phyloP scores from a whole-genome alignment of 2,329 filamentous ascomycete species.

The Uncinocarpus reesii region DNA sequence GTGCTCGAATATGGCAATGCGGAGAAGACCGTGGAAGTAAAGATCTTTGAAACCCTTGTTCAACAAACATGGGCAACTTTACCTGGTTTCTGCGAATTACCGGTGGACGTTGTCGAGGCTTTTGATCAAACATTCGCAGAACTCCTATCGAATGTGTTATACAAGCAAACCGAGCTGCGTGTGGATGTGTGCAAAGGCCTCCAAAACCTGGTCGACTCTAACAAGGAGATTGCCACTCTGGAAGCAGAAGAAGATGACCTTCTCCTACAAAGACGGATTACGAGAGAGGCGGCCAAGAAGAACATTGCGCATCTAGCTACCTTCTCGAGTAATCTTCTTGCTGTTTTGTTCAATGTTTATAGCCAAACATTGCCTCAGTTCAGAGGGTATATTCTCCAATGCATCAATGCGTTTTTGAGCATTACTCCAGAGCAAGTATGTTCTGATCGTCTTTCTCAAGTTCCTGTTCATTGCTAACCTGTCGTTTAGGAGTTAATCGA shows the following conservation, averaged over 20 bases:
- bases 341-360: conserved; percentile 98
- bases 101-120: conserved; percentile 61
- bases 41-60: conserved; percentile 94
- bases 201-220: conserved; percentile 81
- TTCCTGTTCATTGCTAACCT: conserved; percentile 13
- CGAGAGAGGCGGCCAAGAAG: conserved; percentile 61
- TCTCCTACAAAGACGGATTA: conserved; percentile 66
- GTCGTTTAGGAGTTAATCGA: conserved; percentile 58
- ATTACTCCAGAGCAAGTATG: conserved; percentile 58
- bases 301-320: conserved; percentile 72
- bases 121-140: conserved; percentile 88
- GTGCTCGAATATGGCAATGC: conserved; percentile 70
- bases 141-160: conserved; percentile 79
- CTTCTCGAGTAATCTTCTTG: conserved; percentile 79
- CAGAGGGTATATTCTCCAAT: conserved; percentile 79
- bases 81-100: conserved; percentile 89
- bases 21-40: conserved; percentile 90
- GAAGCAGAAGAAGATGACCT: conserved; percentile 61
- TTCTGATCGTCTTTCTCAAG: conserved; percentile 2
- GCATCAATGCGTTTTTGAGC: conserved; percentile 88
- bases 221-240: conserved; percentile 65
- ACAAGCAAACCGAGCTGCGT: conserved; percentile 79
- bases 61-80: conserved; percentile 91
- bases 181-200: conserved; percentile 78
- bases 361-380: conserved; percentile 90